Percentiles rank a stretch among this genome's conserved stretches.
Evolutionary conservation across 2,329 filamentous ascomycete species (phyloP).

Genomic region (Niveomyces coronatus): DNA sequence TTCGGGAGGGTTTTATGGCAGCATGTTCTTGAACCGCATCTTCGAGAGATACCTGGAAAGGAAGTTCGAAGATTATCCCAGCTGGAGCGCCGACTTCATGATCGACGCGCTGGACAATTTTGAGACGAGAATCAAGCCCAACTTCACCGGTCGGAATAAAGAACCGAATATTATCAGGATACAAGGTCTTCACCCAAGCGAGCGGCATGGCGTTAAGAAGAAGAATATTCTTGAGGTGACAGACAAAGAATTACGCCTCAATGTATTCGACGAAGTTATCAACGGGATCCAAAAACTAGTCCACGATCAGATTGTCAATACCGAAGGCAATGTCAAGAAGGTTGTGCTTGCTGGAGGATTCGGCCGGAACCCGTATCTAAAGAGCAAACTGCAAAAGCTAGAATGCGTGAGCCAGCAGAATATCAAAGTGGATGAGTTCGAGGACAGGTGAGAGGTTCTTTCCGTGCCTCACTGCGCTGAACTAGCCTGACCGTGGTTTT

Average conservation of each 20-base stretch:
- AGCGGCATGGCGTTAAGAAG: background rate
- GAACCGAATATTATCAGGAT: constrained; percentile 1
- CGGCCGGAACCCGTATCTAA: constrained; percentile 4
- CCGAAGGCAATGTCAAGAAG: constrained; percentile 1
- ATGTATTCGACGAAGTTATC: constrained; percentile 2
- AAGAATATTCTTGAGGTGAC: constrained; percentile 2
- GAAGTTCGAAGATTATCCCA: background rate
- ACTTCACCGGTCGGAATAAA: constrained; percentile 1
- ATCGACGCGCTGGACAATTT: constrained; percentile 1
- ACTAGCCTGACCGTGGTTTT: background rate
- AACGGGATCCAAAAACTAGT: background rate
- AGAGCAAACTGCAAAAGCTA: background rate
- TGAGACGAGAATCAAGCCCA: constrained; percentile 3
- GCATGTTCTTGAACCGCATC: constrained; percentile 2
- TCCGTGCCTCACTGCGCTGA: background rate
- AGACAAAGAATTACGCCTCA: constrained; percentile 1
- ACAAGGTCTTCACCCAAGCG: background rate
- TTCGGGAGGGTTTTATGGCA: constrained; percentile 1
- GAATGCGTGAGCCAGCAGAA: background rate
- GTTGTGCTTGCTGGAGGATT: constrained; percentile 5
- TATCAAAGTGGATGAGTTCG: constrained; percentile 2
- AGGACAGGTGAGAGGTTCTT: constrained; percentile 1
- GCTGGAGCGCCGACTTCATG: constrained; percentile 1
- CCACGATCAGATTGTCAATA: constrained; percentile 1
- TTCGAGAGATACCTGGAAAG: constrained; percentile 3